These are phyloP conservation scores for Alternaria dauci DNA, from an alignment of 2,329 filamentous ascomycete species.

Conservation along the genomic window DNA sequence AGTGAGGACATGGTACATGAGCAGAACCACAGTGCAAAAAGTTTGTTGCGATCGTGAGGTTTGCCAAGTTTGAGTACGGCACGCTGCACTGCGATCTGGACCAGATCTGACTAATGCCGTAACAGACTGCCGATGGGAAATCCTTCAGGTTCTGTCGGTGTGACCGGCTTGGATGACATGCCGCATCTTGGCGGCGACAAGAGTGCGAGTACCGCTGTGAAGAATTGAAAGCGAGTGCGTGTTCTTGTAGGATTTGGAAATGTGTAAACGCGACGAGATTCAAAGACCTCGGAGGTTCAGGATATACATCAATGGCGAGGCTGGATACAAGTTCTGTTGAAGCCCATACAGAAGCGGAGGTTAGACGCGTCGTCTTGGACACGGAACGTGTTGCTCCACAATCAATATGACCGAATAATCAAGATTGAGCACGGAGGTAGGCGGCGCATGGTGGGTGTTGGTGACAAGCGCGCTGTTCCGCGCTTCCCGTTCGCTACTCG, in stretches of 20 bases:
- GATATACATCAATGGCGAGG: not conserved
- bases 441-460: conserved; percentile 16
- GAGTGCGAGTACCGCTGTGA: not conserved
- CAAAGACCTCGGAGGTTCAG: not conserved
- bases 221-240: not conserved
- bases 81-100: conserved; percentile 8
- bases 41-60: conserved; percentile 7
- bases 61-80: conserved; percentile 3
- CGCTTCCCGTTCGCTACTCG: conserved; percentile 29
- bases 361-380: conserved; percentile 4
- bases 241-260: not conserved
- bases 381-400: conserved; percentile 8
- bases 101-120: conserved; percentile 6
- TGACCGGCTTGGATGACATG: not conserved
- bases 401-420: conserved; percentile 10
- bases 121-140: conserved; percentile 9
- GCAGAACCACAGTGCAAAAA: not conserved
- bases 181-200: not conserved
- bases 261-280: not conserved
- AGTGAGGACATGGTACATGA: not conserved
- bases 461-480: conserved; percentile 32
- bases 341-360: not conserved
- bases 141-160: conserved; percentile 13
- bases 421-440: conserved; percentile 5
- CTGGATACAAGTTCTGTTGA: not conserved